Conservation (phyloP, 2,329 filamentous ascomycete species). For the Alternaria hordeiaustralica region DNA sequence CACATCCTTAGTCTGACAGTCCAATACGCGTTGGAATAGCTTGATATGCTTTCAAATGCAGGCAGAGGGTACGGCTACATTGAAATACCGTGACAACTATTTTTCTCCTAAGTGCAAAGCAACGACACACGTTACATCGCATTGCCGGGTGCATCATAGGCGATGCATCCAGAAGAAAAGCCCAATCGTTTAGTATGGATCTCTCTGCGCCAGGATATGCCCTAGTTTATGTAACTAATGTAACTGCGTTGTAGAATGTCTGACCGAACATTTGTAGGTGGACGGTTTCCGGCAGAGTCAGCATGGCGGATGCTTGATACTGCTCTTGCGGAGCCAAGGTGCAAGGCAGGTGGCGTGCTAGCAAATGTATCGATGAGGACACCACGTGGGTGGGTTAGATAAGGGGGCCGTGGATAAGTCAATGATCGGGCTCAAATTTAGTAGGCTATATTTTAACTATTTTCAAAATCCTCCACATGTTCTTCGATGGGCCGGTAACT, state of each 20-base stretch:
- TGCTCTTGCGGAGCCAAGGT: no score
- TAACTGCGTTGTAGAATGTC: background rate
- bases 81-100: background rate
- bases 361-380: no score
- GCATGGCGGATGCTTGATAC: no score
- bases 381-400: no score
- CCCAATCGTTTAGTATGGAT: background rate
- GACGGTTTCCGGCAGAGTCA: no score
- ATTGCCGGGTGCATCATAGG: background rate
- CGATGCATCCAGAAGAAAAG: no score
- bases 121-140: background rate
- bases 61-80: background rate
- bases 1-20: background rate
- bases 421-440: no score
- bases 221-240: background rate
- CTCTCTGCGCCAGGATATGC: no score
- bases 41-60: background rate
- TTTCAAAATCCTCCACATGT: no score
- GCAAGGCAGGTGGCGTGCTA: no score
- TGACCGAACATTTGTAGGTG: background rate
- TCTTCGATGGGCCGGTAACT: constrained; percentile 9
- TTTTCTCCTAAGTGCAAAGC: background rate
- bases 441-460: no score
- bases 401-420: no score
- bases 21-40: background rate